These are phyloP conservation scores for Starmerella cellae DNA, from an alignment of 805 yeast genomes.

Conservation along the genomic window DNA sequence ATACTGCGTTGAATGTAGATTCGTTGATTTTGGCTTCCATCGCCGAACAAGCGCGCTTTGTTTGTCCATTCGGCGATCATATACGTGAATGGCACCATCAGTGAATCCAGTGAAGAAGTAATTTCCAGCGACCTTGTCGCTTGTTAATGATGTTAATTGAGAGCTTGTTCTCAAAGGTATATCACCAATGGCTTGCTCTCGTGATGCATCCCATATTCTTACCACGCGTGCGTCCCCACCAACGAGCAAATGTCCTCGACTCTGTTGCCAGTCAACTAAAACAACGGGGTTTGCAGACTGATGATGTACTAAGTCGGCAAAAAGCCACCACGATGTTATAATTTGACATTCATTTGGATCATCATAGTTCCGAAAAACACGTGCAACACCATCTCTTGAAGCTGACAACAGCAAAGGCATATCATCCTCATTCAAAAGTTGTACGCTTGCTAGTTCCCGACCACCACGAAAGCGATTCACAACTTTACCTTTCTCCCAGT, in stretches of 20 bases:
- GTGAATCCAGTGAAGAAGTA: slow-evolving; percentile 83
- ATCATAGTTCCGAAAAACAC: slow-evolving; percentile 67
- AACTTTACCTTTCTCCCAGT: slow-evolving; percentile 45
- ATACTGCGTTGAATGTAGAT: background rate
- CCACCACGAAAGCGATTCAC: slow-evolving; percentile 66
- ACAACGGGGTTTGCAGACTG: slow-evolving; percentile 36
- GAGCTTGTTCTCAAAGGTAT: slow-evolving; percentile 85
- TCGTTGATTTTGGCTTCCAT: slow-evolving; percentile 39
- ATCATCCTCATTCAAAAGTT: slow-evolving; percentile 86
- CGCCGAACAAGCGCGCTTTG: slow-evolving; percentile 72
- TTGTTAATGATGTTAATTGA: slow-evolving; percentile 76
- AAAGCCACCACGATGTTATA: slow-evolving; percentile 83
- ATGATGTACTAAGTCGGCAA: slow-evolving; percentile 34
- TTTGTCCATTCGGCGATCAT: slow-evolving; percentile 76
- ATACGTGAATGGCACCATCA: slow-evolving; percentile 78
- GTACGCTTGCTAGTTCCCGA: slow-evolving; percentile 74
- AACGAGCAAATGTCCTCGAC: slow-evolving; percentile 76
- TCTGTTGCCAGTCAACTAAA: slow-evolving; percentile 92
- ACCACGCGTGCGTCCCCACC: slow-evolving; percentile 92
- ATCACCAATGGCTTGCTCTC: slow-evolving; percentile 74
- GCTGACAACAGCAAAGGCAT: slow-evolving; percentile 73
- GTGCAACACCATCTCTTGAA: slow-evolving; percentile 87
- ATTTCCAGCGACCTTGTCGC: slow-evolving; percentile 92
- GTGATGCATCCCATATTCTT: slow-evolving; percentile 91
- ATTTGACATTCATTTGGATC: slow-evolving; percentile 42